Base-by-base conservation (phyloP, 2,329 filamentous ascomycete genomes). In the Colletotrichum agaves region DNA sequence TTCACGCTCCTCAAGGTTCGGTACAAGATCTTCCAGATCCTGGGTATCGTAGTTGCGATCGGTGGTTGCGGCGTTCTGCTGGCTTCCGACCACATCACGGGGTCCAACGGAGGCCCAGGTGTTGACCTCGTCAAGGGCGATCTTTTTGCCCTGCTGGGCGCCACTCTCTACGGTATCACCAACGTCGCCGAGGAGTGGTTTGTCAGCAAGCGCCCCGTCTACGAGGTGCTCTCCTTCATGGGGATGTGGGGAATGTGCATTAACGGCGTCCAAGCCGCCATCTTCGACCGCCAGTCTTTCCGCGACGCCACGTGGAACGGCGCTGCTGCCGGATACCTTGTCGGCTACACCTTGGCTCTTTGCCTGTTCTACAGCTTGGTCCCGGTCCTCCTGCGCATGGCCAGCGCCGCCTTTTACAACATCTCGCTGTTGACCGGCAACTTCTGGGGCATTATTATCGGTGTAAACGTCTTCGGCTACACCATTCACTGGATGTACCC, bases 141-240 rank as follows among this genome's bases (percentile, higher is more conserved):
- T 76, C 83, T 99, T 7, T 98, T 98, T 76, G 94, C 92, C 7
- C 86, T 99, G 10, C 85, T 95, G 4, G 94, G 94, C 69, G 94
- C 96, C 11, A 94, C 93, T 1, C 91, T 94, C 75, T 99, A 99
- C 83, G 96, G 96, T 69, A 83, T 97, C 58, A 90, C 87, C 80
- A 99, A 99, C 79, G 92, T 95, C 3, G 91, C 93, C 58, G 95
- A 99, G 80, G 96, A 99, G 81, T 98, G 93, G 85, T 89, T 98
- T 70, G 95, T 98, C 71, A 91, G 88, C 76, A 93, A 91, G 77
- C 86, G 91, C 0, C 95, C 95, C 55, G 85, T 97, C 73, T 97
- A 97, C 82, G 95, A 98, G 80, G 95, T 98, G 35, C 86, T 99
- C 33, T 92, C 93, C 63, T 97, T 97, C 81, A 85, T 99, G 63